These are phyloP conservation scores for Hypoxylon subgilvum DNA, from an alignment of 495 filamentous ascomycete genomes.

Conservation along the genomic window DNA sequence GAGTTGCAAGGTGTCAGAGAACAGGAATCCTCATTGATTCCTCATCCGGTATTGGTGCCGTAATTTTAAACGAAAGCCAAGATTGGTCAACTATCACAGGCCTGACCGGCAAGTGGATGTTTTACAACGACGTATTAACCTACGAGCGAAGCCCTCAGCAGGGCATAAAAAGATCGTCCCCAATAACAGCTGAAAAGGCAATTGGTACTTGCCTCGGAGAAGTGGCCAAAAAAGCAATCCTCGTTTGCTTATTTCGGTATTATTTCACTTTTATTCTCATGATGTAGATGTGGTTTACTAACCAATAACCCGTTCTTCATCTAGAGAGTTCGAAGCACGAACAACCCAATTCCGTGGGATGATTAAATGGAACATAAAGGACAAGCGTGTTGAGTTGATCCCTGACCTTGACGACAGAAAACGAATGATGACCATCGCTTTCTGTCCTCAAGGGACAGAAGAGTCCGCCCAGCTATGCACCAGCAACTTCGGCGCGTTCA, in stretches of 20 bases:
- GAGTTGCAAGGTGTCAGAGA: background rate
- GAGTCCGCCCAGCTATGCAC: background rate
- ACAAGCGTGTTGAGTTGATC: background rate
- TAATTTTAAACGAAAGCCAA: background rate
- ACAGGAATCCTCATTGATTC: constrained; percentile 1
- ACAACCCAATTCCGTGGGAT: background rate
- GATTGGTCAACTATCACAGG: background rate
- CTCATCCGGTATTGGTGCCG: background rate
- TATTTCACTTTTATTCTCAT: background rate
- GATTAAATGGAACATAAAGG: background rate
- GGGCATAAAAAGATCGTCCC: background rate
- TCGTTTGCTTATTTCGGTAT: constrained; percentile 1
- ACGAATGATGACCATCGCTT: background rate
- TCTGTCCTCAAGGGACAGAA: background rate
- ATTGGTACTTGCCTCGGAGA: constrained; percentile 1
- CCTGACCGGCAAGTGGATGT: background rate
- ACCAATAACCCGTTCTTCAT: background rate
- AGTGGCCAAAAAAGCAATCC: background rate
- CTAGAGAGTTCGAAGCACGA: background rate
- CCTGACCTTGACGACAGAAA: background rate
- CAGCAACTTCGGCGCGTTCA: background rate
- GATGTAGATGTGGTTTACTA: background rate
- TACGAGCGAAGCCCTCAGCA: background rate
- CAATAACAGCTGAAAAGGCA: background rate
- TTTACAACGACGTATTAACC: background rate